Evolutionary conservation across 2,329 filamentous ascomycete genomes (phyloP), one percentile per base, ranked within the genome.

Genomic region (Ophiostoma sp.): DNA sequence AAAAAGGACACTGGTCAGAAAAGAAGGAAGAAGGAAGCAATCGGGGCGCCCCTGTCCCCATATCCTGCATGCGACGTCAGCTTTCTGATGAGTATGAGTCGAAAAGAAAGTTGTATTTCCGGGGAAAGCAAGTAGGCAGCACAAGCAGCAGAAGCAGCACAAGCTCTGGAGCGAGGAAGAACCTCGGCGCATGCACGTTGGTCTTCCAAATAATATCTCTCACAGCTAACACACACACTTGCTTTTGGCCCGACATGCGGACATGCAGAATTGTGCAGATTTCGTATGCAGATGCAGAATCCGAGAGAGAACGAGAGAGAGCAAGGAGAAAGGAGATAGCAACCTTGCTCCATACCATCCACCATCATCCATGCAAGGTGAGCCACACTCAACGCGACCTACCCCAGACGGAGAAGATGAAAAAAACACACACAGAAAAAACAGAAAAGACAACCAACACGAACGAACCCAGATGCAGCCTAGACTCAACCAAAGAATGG

Each of bases 401-500:
- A 25, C 61, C 61, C 36, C 36, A 45, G 61, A 45, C 11, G 15
- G 61, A 28, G 17, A 36, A 25, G 50, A 55, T 11, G 33, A 19
- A n/a, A 59, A 31, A 4, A 31, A 59, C n/a, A n/a, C n/a, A n/a
- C n/a, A n/a, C n/a, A n/a, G 33, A 59, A 31, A 4, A 31, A 59
- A 19, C 28, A 59, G 50, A 5, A 59, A 9, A 59, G n/a, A 36
- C 15, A 19, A n/a, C 28, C 6, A 33, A 63, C 8, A 36, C 31
- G 19, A 63, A n/a, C 33, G 59, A 22, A 7, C 61, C 61, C 61
- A 66, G 61, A 66, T 28, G 61, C 22, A 45, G 61, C 61, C 36
- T 45, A 66, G 36, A 25, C 15, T 36, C 22, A 45, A 28, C 39
- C 61, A 66, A 64, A 25, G 17, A 4, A 36, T 39, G 8, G 19